Evolutionary conservation across 306 rosid genomes (phyloP), one percentile per base, ranked within the genome.

Genomic region (Cicer chorassanicum): DNA sequence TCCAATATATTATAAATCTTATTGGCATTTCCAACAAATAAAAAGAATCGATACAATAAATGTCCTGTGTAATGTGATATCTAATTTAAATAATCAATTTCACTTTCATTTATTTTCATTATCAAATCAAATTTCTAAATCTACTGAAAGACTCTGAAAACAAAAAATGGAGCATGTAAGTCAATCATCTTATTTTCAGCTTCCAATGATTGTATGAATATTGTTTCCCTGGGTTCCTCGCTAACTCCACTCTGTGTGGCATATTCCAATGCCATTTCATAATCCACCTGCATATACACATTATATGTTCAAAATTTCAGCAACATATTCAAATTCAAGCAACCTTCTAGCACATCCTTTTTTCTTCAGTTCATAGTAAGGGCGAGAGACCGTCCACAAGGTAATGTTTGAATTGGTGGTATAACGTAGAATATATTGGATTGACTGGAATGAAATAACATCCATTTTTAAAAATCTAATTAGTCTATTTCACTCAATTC

Each of bases 211-310:
- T 87, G 85, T 19, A 94, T 79, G 42, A 78, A 91, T 73, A 89
- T 74, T 19, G 83, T 59, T 84, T 91, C 91, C 84, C 86, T 84
- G 69, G 98, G 93, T 70, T 94, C 97, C 77, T 90, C 98, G 72
- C 92, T 94, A 71, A 89, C 98, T 75, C 96, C 95, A 80, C 96
- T 87, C 53, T 91, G 93, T 54, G 98, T 86, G 11, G 98, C 98
- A 78, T 88, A 94, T 77, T 94, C 98, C 84, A 91, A 63, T 14
- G 96, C 95, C 98, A 94, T 94, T 78, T 94, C 98, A 59, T 87
- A 90, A 88, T 94, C 98, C 73, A 91, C 97, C 98, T 94, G 91
- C 80, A 82, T 24, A 75, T 60, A 38, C 50, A 56, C 70, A 67
- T 61, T 51, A 51, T 50, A 43, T 2, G 63, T 29, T 29, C 14